A percentile compares a stretch with the other conserved stretches of the same genome.
phyloP scores from a whole-genome alignment of 768 basidiomycete species.

The Bullera alba region DNA sequence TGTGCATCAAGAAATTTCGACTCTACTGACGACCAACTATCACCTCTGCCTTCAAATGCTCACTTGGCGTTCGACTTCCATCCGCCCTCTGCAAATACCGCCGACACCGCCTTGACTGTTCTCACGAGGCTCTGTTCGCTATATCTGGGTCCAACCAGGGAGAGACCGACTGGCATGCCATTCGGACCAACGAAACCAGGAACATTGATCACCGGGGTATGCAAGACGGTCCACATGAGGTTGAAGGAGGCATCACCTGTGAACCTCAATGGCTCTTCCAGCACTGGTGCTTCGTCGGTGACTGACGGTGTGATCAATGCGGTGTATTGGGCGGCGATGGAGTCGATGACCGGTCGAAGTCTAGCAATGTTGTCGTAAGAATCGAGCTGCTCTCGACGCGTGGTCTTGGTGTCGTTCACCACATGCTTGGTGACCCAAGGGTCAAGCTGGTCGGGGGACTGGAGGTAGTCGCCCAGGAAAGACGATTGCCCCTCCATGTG shows the following conservation, averaged over 20 bases:
- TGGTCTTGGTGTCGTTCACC: slow-evolving; percentile 10
- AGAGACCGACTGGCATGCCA: slow-evolving; percentile 41
- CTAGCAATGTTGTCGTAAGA: slow-evolving; percentile 33
- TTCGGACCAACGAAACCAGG: slow-evolving; percentile 38
- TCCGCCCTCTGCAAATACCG: background rate
- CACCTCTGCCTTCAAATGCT: too few relatives aligned
- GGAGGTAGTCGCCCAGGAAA: slow-evolving; percentile 34
- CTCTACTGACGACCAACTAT: too few relatives aligned
- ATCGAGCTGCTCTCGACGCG: slow-evolving; percentile 18
- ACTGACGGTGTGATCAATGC: slow-evolving; percentile 38
- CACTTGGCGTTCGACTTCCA: too few relatives aligned
- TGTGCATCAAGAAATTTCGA: too few relatives aligned
- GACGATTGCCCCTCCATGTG: slow-evolving; percentile 25
- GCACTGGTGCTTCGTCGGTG: slow-evolving; percentile 30
- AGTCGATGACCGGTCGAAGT: slow-evolving; percentile 35
- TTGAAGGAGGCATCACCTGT: slow-evolving; percentile 27
- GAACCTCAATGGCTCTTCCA: slow-evolving; percentile 2
- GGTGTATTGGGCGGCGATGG: slow-evolving; percentile 31
- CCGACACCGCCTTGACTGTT: background rate
- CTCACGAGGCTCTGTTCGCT: background rate
- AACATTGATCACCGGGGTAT: slow-evolving; percentile 33
- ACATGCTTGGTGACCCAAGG: slow-evolving; percentile 9
- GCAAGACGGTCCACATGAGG: slow-evolving; percentile 39
- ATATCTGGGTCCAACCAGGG: slow-evolving; percentile 34
- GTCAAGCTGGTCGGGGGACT: background rate